Conservation (phyloP, 495 filamentous ascomycete species). For the Podospora bellae-mahoneyi region DNA sequence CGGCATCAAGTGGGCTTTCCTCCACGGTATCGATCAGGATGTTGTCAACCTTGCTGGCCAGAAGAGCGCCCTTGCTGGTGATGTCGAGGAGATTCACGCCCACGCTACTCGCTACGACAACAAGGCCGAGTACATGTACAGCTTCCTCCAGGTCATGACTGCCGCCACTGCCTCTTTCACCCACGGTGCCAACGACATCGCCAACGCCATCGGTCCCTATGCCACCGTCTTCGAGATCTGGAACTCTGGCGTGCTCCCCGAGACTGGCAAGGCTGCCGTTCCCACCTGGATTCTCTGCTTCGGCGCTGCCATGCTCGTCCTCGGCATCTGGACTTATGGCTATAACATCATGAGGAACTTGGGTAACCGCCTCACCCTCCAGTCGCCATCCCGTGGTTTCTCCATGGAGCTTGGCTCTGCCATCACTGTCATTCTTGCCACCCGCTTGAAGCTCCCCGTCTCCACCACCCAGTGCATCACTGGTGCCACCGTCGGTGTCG, state of each 20-base stretch:
- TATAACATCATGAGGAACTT: slow-evolving; percentile 69
- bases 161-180: slow-evolving; percentile 72
- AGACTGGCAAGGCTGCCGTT: slow-evolving; percentile 51
- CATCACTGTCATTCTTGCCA: slow-evolving; percentile 65
- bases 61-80: slow-evolving; percentile 37
- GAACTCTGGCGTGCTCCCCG: slow-evolving; percentile 45
- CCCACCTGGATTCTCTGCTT: slow-evolving; percentile 66
- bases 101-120: slow-evolving; percentile 69
- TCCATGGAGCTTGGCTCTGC: slow-evolving; percentile 67
- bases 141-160: slow-evolving; percentile 69
- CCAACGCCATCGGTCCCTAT: slow-evolving; percentile 71
- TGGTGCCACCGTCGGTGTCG: slow-evolving; percentile 60
- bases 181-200: slow-evolving; percentile 77
- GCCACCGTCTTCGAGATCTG: slow-evolving; percentile 67
- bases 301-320: slow-evolving; percentile 53
- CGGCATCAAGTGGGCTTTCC: slow-evolving; percentile 45
- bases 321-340: slow-evolving; percentile 68
- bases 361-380: slow-evolving; percentile 66
- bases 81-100: slow-evolving; percentile 56
- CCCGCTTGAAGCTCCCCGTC: slow-evolving; percentile 54
- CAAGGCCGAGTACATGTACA: slow-evolving; percentile 71
- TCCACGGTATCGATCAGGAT: slow-evolving; percentile 61
- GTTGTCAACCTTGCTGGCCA: slow-evolving; percentile 46
- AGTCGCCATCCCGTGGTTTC: slow-evolving; percentile 65
- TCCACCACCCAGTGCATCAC: slow-evolving; percentile 62